These are phyloP conservation scores for Penicillium griseofulvum DNA, from an alignment of 2,329 filamentous ascomycete genomes.

Conservation along the genomic window DNA sequence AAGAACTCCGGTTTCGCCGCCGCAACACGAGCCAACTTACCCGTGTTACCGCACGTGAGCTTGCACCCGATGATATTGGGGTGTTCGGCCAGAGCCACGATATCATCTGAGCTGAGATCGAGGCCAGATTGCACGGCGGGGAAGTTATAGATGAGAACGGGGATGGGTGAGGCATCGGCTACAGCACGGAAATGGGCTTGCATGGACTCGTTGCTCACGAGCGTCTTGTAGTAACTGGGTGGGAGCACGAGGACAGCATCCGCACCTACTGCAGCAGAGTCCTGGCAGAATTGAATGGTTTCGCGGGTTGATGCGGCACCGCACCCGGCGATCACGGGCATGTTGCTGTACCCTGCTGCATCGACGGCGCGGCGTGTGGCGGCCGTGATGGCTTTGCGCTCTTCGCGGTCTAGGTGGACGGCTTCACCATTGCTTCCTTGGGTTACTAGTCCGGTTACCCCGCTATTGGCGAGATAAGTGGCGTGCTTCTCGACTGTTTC, in stretches of 20 bases:
- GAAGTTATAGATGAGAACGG: slow-evolving; percentile 71
- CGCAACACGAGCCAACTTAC: slow-evolving; percentile 65
- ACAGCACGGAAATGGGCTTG: slow-evolving; percentile 65
- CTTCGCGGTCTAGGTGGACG: slow-evolving; percentile 69
- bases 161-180: slow-evolving; percentile 59
- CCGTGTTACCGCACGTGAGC: slow-evolving; percentile 71
- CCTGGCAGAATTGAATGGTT: slow-evolving; percentile 65
- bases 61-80: slow-evolving; percentile 69
- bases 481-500: slow-evolving; percentile 59
- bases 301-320: slow-evolving; percentile 72
- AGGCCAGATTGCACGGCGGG: slow-evolving; percentile 65
- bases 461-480: slow-evolving; percentile 67
- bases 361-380: slow-evolving; percentile 70
- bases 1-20: slow-evolving; percentile 61
- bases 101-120: slow-evolving; percentile 66
- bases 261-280: slow-evolving; percentile 67
- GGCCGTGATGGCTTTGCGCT: slow-evolving; percentile 66
- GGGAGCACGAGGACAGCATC: slow-evolving; percentile 75
- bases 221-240: slow-evolving; percentile 69
- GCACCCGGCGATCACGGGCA: slow-evolving; percentile 75
- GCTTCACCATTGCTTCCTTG: slow-evolving; percentile 83
- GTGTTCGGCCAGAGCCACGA: slow-evolving; percentile 57
- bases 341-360: slow-evolving; percentile 59
- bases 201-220: slow-evolving; percentile 61
- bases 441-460: slow-evolving; percentile 70